Evolutionary conservation across 345 rosid species (phyloP), one percentile per base, ranked within the genome.

Genomic region (Camelina hispida): DNA sequence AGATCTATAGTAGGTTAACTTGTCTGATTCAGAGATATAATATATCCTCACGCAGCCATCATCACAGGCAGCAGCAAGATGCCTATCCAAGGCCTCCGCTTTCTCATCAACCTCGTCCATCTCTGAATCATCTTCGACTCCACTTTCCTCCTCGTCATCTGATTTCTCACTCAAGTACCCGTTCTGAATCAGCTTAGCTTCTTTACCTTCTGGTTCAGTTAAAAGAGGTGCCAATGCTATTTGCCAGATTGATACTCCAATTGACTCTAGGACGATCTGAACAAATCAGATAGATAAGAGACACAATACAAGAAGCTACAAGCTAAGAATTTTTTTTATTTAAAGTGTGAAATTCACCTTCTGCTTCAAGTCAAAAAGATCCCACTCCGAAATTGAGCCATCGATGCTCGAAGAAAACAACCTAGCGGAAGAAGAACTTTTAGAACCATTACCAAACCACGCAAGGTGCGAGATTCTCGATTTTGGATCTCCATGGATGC

Each of bases 181-280:
- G 83, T 87, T 91, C 72, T 79, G 85, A 79, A 80, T 74, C 64
- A 69, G 81, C 40, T 46, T 76, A 38, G 81, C 32, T 52, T 70
- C 75, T 77, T 57, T 40, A 40, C 51, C 62, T 79, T 78, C 87
- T 60, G 82, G 23, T 54, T 68, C 34, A 57, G 25, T 9, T 15
- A 38, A 80, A 10, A 35, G 16, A 72, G 96, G 96, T 20, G 91
- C 84, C 46, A 87, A 79, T 53, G 97, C 93, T 85, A 92, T 89
- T 79, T 92, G 97, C 97, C 99, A 95, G 72, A 95, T 92, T 51
- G 99, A 87, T 55, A 87, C 86, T 46, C 91, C 97, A 79, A 79
- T 89, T 14, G 96, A 82, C 59, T 92, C 89, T 58, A 95, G 78
- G 28, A 88, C 93, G 81, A 80, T 25, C 30, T 25, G 30, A 25